A percentile compares a stretch with the other conserved stretches of the same genome.
Evolutionary conservation across 176 grass and related monocot genomes (phyloP).

Genomic region (Musa troglodytarum): DNA sequence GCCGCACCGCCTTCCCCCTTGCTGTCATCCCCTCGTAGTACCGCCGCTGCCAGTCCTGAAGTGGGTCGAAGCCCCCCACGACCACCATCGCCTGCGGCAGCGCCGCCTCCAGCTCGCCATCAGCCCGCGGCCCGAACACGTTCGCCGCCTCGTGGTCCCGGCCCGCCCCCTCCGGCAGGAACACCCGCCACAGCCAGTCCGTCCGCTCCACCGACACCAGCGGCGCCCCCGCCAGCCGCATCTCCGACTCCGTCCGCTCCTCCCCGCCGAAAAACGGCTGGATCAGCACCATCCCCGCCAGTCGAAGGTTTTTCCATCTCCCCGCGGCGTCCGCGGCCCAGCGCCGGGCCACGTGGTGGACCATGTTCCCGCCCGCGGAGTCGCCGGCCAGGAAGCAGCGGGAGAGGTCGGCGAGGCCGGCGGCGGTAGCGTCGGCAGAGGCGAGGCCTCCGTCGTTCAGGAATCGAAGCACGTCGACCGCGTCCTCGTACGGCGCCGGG

Average conservation of each 20-base stretch:
- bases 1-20: slow-evolving; percentile 14
- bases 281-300: slow-evolving; percentile 31
- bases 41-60: slow-evolving; percentile 36
- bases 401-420: slow-evolving; percentile 29
- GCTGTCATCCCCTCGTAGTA: slow-evolving; percentile 28
- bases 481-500: slow-evolving; percentile 61
- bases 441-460: slow-evolving; percentile 14
- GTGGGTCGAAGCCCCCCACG: slow-evolving; percentile 36
- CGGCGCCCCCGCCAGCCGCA: slow-evolving; percentile 3
- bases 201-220: slow-evolving; percentile 8
- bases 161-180: slow-evolving; percentile 25
- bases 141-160: slow-evolving; percentile 44
- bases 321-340: slow-evolving; percentile 10
- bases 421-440: slow-evolving; percentile 1
- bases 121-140: slow-evolving; percentile 13
- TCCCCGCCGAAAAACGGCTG: slow-evolving; percentile 45
- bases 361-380: slow-evolving; percentile 65
- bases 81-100: slow-evolving; percentile 41
- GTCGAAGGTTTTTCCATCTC: slow-evolving; percentile 6
- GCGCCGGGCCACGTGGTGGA: slow-evolving; percentile 53
- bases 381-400: slow-evolving; percentile 52
- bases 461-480: slow-evolving; percentile 35
- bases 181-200: slow-evolving; percentile 29
- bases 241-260: slow-evolving; percentile 29
- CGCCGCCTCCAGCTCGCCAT: slow-evolving; percentile 17